Base-by-base conservation (phyloP, 2,329 filamentous ascomycete species). In the Fusarium penzigii region DNA sequence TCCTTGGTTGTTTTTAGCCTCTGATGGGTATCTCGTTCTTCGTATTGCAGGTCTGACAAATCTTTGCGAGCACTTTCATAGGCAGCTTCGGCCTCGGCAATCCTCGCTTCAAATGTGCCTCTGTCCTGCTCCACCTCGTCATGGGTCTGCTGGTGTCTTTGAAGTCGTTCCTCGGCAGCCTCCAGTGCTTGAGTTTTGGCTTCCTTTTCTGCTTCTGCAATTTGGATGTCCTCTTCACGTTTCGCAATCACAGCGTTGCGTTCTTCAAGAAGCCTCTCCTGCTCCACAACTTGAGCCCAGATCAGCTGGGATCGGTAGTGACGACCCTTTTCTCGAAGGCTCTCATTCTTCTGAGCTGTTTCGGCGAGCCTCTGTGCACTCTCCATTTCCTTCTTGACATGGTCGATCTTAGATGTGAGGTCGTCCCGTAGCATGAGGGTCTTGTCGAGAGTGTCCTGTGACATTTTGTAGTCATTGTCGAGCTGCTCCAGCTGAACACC, bases 401-500 rank as follows among this genome's bases (percentile, higher is more conserved):
- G 42, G 2, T 57, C 64, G 39, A 73, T 67, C 49, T 68, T 72
- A 42, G 65, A 63, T 1, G 65, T 55, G 1, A 74, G 64, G 44
- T 74, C 71, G 1, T 74, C 70, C 40, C 70, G 67, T 20, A 74
- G 59, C n/a, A 68, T 51, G 2, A 72, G 51, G 3, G 71, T 90
- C 34, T 83, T 83, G 58, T 96, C 89, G 17, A 94, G 78, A 4
- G 84, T 87, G 59, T 96, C 88, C 55, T 88, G 85, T 13, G 97
- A 85, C 51, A 96, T 77, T 52, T 86, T 84, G 70, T 99, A 99
- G 66, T 99, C 94, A 56, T 90, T 87, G 68, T 96, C 91, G 10
- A 99, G 80, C 62, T 93, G 88, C 68, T 97, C 91, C 1, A 99
- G 82, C 64, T 97, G 92, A 1, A 96, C 95, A 25, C 94, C 94